These are phyloP conservation scores for Populus hybrid DNA, from an alignment of 441 rosid genomes.

Conservation along the genomic window DNA sequence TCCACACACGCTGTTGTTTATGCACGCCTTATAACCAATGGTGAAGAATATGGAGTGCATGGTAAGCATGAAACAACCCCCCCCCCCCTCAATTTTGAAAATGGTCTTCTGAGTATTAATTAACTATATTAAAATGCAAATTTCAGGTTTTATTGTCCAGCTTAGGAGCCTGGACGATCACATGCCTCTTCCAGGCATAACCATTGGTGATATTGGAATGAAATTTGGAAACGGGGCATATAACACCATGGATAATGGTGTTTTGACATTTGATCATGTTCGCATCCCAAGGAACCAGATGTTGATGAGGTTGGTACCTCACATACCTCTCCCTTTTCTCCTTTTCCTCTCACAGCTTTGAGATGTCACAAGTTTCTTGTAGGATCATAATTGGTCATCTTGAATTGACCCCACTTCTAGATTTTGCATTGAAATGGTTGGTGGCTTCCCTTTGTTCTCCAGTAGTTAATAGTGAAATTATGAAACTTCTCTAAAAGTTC, in stretches of 20 bases:
- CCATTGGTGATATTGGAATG: constrained; percentile 87
- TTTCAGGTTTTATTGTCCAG: constrained; percentile 89
- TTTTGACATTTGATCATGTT: constrained; percentile 81
- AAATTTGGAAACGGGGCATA: constrained; percentile 91
- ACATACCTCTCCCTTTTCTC: constrained; percentile 3
- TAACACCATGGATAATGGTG: constrained; percentile 92
- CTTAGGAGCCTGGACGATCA: constrained; percentile 92
- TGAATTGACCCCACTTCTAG: neutral
- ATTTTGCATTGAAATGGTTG: neutral
- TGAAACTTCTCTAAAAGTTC: neutral
- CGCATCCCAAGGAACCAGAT: constrained; percentile 90
- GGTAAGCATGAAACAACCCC: constrained; percentile 40
- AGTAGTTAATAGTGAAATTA: neutral
- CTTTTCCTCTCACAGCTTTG: neutral
- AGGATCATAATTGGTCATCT: constrained; percentile 5
- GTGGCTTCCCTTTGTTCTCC: neutral
- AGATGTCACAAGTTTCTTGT: neutral
- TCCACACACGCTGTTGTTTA: constrained; percentile 90
- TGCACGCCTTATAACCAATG: constrained; percentile 77
- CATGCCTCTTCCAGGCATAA: constrained; percentile 89
- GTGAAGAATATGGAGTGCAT: constrained; percentile 77
- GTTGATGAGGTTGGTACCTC: constrained; percentile 74
- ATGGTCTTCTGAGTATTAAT: constrained; percentile 12
- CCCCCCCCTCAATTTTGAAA: neutral
- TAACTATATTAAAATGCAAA: constrained; percentile 18